These are phyloP conservation scores for Thuidium tamariscinum DNA, from an alignment of 225 moss, liverwort and hornwort species.

Conservation along the genomic window DNA sequence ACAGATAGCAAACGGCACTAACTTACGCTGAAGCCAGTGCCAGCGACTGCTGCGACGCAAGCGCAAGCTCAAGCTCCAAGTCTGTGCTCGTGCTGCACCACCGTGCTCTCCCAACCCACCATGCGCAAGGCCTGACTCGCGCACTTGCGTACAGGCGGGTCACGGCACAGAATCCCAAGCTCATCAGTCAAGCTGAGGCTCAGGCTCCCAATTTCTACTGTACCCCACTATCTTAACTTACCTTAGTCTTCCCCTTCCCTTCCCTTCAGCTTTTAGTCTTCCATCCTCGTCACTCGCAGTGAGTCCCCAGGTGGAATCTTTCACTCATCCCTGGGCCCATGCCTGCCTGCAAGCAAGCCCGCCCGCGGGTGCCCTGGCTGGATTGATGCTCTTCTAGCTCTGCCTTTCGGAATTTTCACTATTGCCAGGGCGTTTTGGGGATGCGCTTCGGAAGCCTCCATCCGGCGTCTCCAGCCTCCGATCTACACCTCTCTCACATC, in stretches of 20 bases:
- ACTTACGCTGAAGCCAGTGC: not conserved
- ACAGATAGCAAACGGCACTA: not conserved
- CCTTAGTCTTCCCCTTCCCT: no score
- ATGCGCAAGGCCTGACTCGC: not conserved
- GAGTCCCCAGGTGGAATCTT: not conserved
- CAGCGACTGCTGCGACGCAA: not conserved
- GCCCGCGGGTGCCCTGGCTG: no score
- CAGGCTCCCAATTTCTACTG: no score
- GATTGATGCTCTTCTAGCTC: not conserved
- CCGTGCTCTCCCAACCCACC: not conserved
- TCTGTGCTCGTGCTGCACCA: not conserved
- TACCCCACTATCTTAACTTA: not conserved
- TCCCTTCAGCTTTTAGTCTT: not conserved
- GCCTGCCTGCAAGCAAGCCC: not conserved
- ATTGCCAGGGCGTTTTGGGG: not conserved
- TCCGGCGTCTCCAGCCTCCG: not conserved
- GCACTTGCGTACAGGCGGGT: not conserved
- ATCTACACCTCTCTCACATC: not conserved
- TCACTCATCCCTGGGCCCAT: not conserved
- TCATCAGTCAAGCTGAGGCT: not conserved
- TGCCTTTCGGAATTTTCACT: not conserved
- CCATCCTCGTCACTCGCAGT: not conserved
- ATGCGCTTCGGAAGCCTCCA: not conserved
- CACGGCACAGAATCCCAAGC: not conserved
- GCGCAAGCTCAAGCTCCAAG: not conserved